Evolutionary conservation across 2,329 filamentous ascomycete species (phyloP).

Genomic region (Trichoderma brevicompactum): DNA sequence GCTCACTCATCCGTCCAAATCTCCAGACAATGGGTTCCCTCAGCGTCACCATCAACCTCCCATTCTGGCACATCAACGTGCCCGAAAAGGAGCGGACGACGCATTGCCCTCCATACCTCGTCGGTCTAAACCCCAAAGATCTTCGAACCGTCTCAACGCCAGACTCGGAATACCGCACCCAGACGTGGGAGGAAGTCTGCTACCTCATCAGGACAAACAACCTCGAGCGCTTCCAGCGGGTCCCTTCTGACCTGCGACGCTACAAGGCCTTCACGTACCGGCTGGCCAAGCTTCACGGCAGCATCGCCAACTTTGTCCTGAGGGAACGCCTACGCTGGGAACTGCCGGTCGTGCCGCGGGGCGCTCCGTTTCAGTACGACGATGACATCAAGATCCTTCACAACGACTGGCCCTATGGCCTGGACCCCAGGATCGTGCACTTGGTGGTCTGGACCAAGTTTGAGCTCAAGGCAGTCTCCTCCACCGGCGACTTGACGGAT

Average conservation of each 20-base stretch:
- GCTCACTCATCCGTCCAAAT: not conserved
- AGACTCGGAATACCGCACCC: constrained; percentile 65
- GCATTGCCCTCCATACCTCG: constrained; percentile 74
- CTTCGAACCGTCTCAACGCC: constrained; percentile 69
- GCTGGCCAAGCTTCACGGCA: constrained; percentile 71
- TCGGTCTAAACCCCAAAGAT: constrained; percentile 68
- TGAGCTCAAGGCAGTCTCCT: constrained; percentile 68
- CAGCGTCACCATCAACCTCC: constrained; percentile 41
- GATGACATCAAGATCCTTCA: constrained; percentile 73
- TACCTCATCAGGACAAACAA: constrained; percentile 66
- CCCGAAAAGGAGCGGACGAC: constrained; percentile 62
- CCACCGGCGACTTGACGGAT: constrained; percentile 69
- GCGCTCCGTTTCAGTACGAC: constrained; percentile 49
- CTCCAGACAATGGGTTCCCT: constrained; percentile 44
- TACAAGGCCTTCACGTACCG: constrained; percentile 73
- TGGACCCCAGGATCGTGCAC: constrained; percentile 78
- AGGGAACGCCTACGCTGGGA: constrained; percentile 72
- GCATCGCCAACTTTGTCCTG: constrained; percentile 77
- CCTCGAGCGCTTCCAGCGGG: constrained; percentile 75
- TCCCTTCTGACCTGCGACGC: constrained; percentile 75
- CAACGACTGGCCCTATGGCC: constrained; percentile 95
- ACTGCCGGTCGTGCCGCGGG: constrained; percentile 43
- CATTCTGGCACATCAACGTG: constrained; percentile 86
- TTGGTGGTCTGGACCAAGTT: constrained; percentile 95
- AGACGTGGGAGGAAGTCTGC: constrained; percentile 72